Evolutionary conservation across 2,329 filamentous ascomycete genomes (phyloP).

Genomic region (Cladosporium sp.): DNA sequence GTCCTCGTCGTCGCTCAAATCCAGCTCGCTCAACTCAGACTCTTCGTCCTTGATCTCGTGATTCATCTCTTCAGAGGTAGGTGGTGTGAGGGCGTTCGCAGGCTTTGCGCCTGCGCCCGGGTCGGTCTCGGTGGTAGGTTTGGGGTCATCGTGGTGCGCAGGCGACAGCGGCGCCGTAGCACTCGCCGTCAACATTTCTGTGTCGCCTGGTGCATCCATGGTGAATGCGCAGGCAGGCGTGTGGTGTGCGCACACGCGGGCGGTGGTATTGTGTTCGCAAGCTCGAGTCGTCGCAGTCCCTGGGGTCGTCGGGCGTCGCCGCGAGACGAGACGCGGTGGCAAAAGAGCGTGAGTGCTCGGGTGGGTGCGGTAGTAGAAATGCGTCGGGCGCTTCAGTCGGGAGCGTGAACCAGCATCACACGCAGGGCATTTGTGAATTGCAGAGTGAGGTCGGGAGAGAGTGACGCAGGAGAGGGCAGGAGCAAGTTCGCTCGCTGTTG

Average conservation of each 20-base stretch:
- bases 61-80: constrained; percentile 49
- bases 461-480: constrained; percentile 3
- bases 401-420: constrained; percentile 7
- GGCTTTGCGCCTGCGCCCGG: constrained; percentile 7
- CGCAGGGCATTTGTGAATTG: neutral
- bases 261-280: constrained; percentile 2
- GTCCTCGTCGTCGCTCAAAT: constrained; percentile 39
- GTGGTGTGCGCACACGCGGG: neutral
- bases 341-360: neutral
- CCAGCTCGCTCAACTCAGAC: constrained; percentile 46
- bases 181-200: constrained; percentile 14
- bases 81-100: constrained; percentile 42
- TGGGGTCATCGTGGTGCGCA: constrained; percentile 20
- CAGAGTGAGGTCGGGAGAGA: neutral
- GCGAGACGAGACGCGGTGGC: constrained; percentile 1
- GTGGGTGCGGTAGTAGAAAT: neutral
- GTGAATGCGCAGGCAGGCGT: constrained; percentile 10
- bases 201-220: constrained; percentile 16
- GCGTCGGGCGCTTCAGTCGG: constrained; percentile 12
- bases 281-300: constrained; percentile 5
- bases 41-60: constrained; percentile 38
- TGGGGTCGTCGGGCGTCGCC: constrained; percentile 6
- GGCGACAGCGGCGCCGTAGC: constrained; percentile 21
- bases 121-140: constrained; percentile 23
- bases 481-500: neutral